A percentile compares a stretch with the other conserved stretches of the same genome.
These are phyloP conservation scores for Debaryomycetaceae sp. DNA, from an alignment of 1,139 yeast species.

Conservation along the genomic window DNA sequence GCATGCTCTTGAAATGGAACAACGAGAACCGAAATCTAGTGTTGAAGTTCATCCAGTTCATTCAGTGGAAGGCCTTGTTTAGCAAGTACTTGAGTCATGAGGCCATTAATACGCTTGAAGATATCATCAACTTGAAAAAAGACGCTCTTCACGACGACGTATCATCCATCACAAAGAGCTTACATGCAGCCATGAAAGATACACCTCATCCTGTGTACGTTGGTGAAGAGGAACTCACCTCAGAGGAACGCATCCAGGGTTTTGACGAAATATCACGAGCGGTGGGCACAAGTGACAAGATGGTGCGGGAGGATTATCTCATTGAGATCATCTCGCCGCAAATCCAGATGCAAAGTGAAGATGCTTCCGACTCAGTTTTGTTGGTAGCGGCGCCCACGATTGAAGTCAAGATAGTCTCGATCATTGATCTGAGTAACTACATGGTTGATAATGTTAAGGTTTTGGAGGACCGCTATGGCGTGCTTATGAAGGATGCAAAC, in stretches of 20 bases:
- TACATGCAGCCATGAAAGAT: no score
- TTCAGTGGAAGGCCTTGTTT: slow-evolving; percentile 26
- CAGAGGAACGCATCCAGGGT: slow-evolving; percentile 26
- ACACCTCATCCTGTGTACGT: neutral
- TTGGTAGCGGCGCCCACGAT: slow-evolving; percentile 36
- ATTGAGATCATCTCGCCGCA: slow-evolving; percentile 82
- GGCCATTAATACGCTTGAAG: slow-evolving; percentile 34
- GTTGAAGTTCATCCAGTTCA: slow-evolving; percentile 37
- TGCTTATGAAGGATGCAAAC: slow-evolving; percentile 34
- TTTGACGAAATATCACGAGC: slow-evolving; percentile 53
- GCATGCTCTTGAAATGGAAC: slow-evolving; percentile 45
- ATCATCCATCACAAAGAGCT: slow-evolving; percentile 1
- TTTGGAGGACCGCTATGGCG: slow-evolving; percentile 36
- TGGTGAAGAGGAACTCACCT: slow-evolving; percentile 9
- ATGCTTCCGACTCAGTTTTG: slow-evolving; percentile 61
- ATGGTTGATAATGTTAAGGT: slow-evolving; percentile 18
- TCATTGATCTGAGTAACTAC: slow-evolving; percentile 21
- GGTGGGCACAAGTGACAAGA: slow-evolving; percentile 33
- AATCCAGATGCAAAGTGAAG: slow-evolving; percentile 70
- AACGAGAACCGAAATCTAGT: slow-evolving; percentile 31
- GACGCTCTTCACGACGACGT: no score
- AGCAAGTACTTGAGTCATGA: slow-evolving; percentile 34
- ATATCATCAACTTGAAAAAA: slow-evolving; percentile 18
- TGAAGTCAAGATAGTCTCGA: slow-evolving; percentile 36
- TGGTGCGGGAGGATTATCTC: slow-evolving; percentile 57